Evolutionary conservation across 2,329 filamentous ascomycete species (phyloP).

Genomic region (Lachnellula cervina): DNA sequence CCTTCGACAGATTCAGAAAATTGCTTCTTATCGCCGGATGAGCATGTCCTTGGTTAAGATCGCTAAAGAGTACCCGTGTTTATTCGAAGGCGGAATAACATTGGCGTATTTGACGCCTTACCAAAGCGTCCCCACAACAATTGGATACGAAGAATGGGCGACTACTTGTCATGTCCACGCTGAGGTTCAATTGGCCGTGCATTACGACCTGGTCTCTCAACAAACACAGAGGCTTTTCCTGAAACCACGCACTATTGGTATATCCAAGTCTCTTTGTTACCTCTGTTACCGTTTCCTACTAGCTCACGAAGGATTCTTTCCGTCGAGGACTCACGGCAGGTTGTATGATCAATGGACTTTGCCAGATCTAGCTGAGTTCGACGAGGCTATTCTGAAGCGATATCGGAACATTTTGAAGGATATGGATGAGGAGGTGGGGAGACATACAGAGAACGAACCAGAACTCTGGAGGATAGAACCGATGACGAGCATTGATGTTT

Average conservation of each 20-base stretch:
- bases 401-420: conserved; percentile 6
- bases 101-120: conserved; percentile 6
- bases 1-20: conserved; percentile 11
- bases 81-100: conserved; percentile 3
- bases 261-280: conserved; percentile 12
- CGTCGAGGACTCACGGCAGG: conserved; percentile 10
- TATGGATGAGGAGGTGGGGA: conserved; percentile 2
- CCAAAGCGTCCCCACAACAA: conserved; percentile 2
- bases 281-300: conserved; percentile 11
- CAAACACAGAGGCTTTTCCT: background rate
- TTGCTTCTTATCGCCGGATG: conserved; percentile 12
- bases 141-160: conserved; percentile 13
- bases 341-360: conserved; percentile 14
- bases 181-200: conserved; percentile 9
- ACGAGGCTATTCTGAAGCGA: background rate
- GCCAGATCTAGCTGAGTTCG: conserved; percentile 8
- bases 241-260: conserved; percentile 7
- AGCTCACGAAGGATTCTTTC: conserved; percentile 7
- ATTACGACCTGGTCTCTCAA: conserved; percentile 7
- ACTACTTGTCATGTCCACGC: conserved; percentile 12
- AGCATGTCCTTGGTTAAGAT: conserved; percentile 1
- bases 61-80: background rate
- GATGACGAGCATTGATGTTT: conserved; percentile 9
- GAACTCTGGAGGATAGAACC: conserved; percentile 10
- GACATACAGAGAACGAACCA: conserved; percentile 4